Evolutionary conservation across 495 filamentous ascomycete species (phyloP), one percentile per base, ranked within the genome.

Genomic region (Friedmanniomyces endolithicus): DNA sequence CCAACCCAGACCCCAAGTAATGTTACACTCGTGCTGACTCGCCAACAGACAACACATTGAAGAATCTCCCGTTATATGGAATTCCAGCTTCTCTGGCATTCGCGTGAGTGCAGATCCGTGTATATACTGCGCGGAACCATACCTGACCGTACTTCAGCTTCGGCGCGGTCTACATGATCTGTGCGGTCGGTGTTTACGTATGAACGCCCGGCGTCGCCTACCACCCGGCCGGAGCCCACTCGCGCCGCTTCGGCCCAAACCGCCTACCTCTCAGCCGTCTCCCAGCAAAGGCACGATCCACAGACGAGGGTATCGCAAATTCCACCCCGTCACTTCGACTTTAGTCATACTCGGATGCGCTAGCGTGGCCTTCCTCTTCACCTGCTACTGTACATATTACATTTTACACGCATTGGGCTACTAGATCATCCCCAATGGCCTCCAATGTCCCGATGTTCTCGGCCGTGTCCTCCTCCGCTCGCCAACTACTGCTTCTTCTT

Each of bases 171-270:
- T 94, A 87, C 75, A 90, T 95, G 83, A 96, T 98, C 67, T 98
- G 92, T 71, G 92, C 88, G 22, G 92, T 89, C 67, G 92, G 92
- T 65, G 94, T 98, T 66, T 98, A 98, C 82, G 92, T 98, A 71
- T 98, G 82, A 74, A 3, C 17, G 33, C 23, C 24, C 24, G 14
- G 11, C 25, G 29, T 25, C 25, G 44, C 24, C 11, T 39, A 24
- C 16, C 11, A 9, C 23, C 22, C 39, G 24, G 20, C 31, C 33
- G 19, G 20, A 11, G 20, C 22, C 40, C 41, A 54, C 43, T 20
- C 41, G 39, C n/a, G 6, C 17, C 52, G 41, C 37, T 41, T 41
- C 37, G 37, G 37, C 37, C 37, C 37, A 41, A 41, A 41, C 37
- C 37, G 17, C 37, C 37, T 14, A 47, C 39, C n/a, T 33, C n/a